Evolutionary conservation across 495 filamentous ascomycete genomes (phyloP).

Genomic region (Aspergillus heteromorphus): DNA sequence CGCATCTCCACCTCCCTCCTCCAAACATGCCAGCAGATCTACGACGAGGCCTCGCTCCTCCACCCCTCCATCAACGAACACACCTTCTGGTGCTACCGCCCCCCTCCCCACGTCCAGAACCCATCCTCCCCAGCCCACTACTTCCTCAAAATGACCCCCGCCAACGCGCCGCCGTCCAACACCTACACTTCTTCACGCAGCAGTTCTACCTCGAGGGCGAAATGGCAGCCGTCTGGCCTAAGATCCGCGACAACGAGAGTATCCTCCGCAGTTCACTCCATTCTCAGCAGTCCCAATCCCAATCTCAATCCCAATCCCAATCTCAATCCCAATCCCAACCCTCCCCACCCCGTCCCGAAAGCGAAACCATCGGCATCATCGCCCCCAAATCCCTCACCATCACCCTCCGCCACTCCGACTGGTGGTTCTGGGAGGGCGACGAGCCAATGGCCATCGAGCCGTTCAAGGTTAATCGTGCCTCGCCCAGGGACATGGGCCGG

Average conservation of each 20-base stretch:
- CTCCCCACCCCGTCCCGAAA: too few relatives aligned
- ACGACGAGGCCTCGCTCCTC: background rate
- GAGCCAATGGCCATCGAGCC: background rate
- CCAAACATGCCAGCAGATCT: constrained; percentile 1
- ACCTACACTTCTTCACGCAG: background rate
- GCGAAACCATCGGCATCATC: background rate
- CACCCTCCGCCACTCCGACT: background rate
- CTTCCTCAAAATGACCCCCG: background rate
- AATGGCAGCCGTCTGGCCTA: background rate
- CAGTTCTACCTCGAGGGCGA: background rate
- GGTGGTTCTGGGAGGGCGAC: background rate
- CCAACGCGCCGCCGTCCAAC: background rate
- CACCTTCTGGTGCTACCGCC: background rate
- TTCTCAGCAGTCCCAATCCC: background rate
- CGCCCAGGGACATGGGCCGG: background rate
- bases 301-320: background rate
- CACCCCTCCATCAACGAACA: background rate
- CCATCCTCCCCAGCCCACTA: background rate
- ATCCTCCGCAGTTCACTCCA: background rate
- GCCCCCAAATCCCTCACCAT: background rate
- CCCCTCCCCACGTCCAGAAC: background rate
- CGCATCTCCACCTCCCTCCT: background rate
- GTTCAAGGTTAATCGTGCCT: background rate
- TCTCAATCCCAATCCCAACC: too few relatives aligned
- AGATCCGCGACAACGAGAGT: background rate